phyloP scores from a whole-genome alignment of 2,329 filamentous ascomycete species.

The Alternaria novae-zelandiae region DNA sequence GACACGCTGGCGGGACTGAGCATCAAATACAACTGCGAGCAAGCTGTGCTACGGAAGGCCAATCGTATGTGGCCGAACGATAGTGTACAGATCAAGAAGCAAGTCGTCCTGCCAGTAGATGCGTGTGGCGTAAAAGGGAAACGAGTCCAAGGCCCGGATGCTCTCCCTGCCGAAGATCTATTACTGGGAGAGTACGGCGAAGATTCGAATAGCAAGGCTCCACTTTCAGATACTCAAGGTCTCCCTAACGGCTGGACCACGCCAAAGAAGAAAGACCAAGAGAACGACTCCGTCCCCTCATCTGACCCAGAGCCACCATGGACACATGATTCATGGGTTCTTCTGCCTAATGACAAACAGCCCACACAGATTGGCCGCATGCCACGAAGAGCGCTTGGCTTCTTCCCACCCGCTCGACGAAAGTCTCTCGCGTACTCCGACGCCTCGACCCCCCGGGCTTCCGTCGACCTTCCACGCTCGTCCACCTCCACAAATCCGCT shows the following conservation, averaged over 20 bases:
- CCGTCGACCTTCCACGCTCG: constrained; percentile 65
- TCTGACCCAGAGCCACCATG: constrained; percentile 66
- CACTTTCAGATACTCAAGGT: constrained; percentile 25
- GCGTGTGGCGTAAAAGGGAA: constrained; percentile 84
- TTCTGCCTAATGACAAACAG: constrained; percentile 72
- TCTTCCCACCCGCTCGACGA: constrained; percentile 89
- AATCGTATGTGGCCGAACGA: constrained; percentile 97
- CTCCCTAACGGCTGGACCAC: constrained; percentile 48
- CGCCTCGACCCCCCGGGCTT: constrained; percentile 70
- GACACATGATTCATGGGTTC: constrained; percentile 89
- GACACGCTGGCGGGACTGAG: constrained; percentile 93
- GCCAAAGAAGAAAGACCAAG: constrained; percentile 43
- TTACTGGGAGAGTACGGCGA: constrained; percentile 41
- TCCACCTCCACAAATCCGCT: constrained; percentile 42
- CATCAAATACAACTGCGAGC: constrained; percentile 85
- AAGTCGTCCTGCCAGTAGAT: constrained; percentile 84
- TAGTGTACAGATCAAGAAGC: constrained; percentile 82
- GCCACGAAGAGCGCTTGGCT: constrained; percentile 79
- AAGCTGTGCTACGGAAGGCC: constrained; percentile 80
- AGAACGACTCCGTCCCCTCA: constrained; percentile 41
- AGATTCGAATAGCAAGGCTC: constrained; percentile 19
- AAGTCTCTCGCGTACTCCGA: constrained; percentile 76
- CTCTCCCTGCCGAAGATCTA: constrained; percentile 48
- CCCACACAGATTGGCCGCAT: constrained; percentile 88
- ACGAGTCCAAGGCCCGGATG: constrained; percentile 50